Evolutionary conservation across 2,329 filamentous ascomycete genomes (phyloP).

Genomic region (Penicillium sp.): DNA sequence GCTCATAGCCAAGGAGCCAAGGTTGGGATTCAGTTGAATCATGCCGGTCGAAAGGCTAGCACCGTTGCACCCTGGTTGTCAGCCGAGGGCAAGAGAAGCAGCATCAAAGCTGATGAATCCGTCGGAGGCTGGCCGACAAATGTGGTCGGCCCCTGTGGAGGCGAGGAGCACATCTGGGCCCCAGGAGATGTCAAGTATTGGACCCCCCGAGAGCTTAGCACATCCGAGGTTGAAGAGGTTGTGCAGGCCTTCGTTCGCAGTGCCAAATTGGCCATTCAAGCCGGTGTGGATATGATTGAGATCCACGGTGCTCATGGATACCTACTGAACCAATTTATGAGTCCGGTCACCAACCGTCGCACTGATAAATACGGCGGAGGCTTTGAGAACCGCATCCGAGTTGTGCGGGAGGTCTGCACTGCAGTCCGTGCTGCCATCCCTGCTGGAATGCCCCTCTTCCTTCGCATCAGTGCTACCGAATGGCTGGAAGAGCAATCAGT

Average conservation of each 20-base stretch:
- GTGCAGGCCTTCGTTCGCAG: slow-evolving; percentile 62
- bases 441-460: slow-evolving; percentile 66
- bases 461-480: slow-evolving; percentile 70
- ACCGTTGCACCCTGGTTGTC: slow-evolving; percentile 53
- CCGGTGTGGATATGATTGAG: slow-evolving; percentile 75
- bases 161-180: slow-evolving; percentile 57
- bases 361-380: slow-evolving; percentile 55
- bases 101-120: slow-evolving; percentile 47
- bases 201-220: slow-evolving; percentile 65
- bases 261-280: slow-evolving; percentile 61
- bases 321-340: slow-evolving; percentile 68
- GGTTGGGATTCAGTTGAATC: slow-evolving; percentile 75
- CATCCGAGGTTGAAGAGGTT: slow-evolving; percentile 64
- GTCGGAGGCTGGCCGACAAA: slow-evolving; percentile 56
- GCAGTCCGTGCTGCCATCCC: slow-evolving; percentile 63
- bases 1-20: slow-evolving; percentile 75
- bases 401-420: slow-evolving; percentile 66
- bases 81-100: slow-evolving; percentile 15
- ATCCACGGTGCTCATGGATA: slow-evolving; percentile 80
- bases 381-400: slow-evolving; percentile 63
- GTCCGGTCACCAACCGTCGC: slow-evolving; percentile 67
- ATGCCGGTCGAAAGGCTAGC: slow-evolving; percentile 68
- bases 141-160: slow-evolving; percentile 39
- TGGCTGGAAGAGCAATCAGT: slow-evolving; percentile 60
- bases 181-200: slow-evolving; percentile 62